Evolutionary conservation across 257 asterid genomes (phyloP), one percentile per base, ranked within the genome.

Genomic region (Ilex aquifolium): DNA sequence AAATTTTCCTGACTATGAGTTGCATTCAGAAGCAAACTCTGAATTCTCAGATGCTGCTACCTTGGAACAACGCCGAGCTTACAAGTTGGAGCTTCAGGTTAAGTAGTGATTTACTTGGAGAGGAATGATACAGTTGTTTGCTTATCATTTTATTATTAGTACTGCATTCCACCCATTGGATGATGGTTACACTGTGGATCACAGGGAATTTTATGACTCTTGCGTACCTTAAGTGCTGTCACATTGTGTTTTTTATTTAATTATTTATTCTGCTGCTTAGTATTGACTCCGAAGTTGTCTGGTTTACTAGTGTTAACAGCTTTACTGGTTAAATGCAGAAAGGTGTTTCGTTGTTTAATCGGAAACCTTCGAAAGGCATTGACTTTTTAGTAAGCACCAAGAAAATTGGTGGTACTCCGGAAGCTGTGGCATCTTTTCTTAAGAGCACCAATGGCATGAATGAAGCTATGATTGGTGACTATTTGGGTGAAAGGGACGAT

Each of bases 401-500:
- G 63, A 93, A 87, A 68, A 74, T 90, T 73, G 88, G 90, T 62
- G 88, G 81, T 78, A 82, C 95, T 63, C 88, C 97, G 30, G 97
- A 90, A 79, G 95, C 85, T 64, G 96, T 90, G 79, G 97, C 95
- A 60, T 72, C 75, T 65, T 93, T 93, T 76, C 84, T 93, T 74
- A 93, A 90, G 75, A 87, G 73, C 72, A 84, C 96, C 32, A 77
- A 95, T 72, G 97, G 94, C 76, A 82, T 93, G 69, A 90, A 87
- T 78, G 91, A 86, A 75, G 82, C 87, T 63, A 81, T 87, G 87
- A 82, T 90, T 79, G 99, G 99, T 46, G 99, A 93, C 75, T 93
- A 85, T 84, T 79, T 93, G 78, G 99, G 99, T 46, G 99, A 93
- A 69, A 82, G 99, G 73, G 99, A 93, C 71, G 99, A 90, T 61